Conservation (phyloP, 129 eudicot species). For the Escallonia herrerae region DNA sequence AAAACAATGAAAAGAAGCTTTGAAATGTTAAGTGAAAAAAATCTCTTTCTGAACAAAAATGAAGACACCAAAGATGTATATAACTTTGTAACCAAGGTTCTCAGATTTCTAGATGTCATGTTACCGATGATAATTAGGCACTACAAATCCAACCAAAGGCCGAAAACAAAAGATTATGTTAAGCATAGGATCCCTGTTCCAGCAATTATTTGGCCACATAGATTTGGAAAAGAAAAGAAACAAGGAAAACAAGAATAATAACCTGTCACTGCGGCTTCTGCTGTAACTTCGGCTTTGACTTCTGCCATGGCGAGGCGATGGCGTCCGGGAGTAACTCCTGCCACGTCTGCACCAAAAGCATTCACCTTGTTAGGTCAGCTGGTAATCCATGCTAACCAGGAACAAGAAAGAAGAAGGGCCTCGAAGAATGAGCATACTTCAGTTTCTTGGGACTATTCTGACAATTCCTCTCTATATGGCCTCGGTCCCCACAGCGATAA, state of each 20-base stretch:
- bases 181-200: no score
- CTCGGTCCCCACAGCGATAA: slow-evolving; percentile 86
- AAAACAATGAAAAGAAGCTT: no score
- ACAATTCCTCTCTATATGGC: slow-evolving; percentile 80
- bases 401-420: not conserved
- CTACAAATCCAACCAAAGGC: no score
- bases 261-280: slow-evolving; percentile 84
- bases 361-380: not conserved
- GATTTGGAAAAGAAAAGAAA: not conserved
- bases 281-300: slow-evolving; percentile 59
- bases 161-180: no score
- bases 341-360: slow-evolving; percentile 44
- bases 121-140: no score
- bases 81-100: no score
- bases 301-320: slow-evolving; percentile 74
- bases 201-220: no score
- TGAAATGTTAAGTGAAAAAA: no score
- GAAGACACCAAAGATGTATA: no score
- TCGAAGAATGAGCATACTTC: slow-evolving; percentile 24
- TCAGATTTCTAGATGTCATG: no score
- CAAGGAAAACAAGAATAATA: not conserved
- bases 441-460: slow-evolving; percentile 86
- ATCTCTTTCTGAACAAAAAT: no score
- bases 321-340: slow-evolving; percentile 70
- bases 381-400: not conserved